Evolutionary conservation across 2,329 filamentous ascomycete species (phyloP).

Genomic region (Pseudohalonectria lignicola): DNA sequence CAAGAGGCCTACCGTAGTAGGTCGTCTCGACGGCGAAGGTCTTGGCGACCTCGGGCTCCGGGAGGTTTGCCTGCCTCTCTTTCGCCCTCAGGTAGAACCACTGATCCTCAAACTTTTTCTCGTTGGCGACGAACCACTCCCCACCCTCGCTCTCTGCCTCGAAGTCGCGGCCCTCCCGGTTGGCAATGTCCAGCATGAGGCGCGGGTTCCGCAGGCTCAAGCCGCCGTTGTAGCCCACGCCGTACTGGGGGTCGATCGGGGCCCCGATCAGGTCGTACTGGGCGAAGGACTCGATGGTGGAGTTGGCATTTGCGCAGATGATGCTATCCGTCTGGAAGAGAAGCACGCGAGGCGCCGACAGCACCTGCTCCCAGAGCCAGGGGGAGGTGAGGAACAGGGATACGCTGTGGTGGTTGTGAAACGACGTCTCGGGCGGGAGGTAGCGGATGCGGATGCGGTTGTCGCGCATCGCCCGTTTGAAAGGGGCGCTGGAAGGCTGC

Average conservation of each 20-base stretch:
- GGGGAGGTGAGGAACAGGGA: conserved; percentile 21
- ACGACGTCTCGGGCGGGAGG: conserved; percentile 21
- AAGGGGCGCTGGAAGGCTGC: conserved; percentile 16
- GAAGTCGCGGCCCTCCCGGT: conserved; percentile 17
- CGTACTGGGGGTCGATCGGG: conserved; percentile 12
- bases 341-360: conserved; percentile 19
- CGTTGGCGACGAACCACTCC: conserved; percentile 14
- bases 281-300: conserved; percentile 21
- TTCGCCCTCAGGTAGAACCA: conserved; percentile 14
- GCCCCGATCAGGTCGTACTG: conserved; percentile 24
- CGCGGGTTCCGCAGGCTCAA: conserved; percentile 22
- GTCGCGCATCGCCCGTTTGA: conserved; percentile 21
- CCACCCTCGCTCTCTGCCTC: no score
- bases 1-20: conserved; percentile 9
- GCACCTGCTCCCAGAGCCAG: conserved; percentile 25
- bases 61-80: conserved; percentile 8
- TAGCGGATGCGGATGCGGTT: conserved; percentile 23
- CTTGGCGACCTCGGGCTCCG: conserved; percentile 6
- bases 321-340: conserved; percentile 27
- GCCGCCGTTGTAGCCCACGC: conserved; percentile 20
- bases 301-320: conserved; percentile 18
- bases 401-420: conserved; percentile 22
- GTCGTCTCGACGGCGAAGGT: conserved; percentile 12
- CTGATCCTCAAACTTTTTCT: conserved; percentile 20
- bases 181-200: conserved; percentile 29